These are phyloP conservation scores for Naegleria lovaniensis DNA, from an alignment of 208 protist species.

Conservation along the genomic window DNA sequence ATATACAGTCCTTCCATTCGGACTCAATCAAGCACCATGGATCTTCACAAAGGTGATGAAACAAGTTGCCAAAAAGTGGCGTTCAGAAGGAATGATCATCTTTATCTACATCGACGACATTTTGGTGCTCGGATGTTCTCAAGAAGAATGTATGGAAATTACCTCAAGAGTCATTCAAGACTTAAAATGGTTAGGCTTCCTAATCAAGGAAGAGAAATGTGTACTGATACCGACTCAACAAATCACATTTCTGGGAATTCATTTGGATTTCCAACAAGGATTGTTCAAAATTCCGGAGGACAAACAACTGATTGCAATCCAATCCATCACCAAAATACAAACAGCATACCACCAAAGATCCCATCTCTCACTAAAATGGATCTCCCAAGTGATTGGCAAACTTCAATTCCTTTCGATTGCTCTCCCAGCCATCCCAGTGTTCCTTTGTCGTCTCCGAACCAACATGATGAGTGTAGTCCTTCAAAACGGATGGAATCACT, in stretches of 20 bases:
- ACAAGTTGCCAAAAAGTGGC: background rate
- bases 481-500: background rate
- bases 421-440: background rate
- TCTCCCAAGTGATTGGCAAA: background rate
- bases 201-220: background rate
- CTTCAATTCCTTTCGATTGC: background rate
- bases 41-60: background rate
- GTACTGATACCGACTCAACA: background rate
- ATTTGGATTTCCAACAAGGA: background rate
- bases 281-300: background rate
- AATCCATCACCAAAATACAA: background rate
- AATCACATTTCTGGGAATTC: background rate
- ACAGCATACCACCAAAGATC: background rate
- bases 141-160: background rate
- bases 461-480: background rate
- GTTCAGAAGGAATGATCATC: background rate
- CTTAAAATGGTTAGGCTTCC: background rate
- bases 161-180: background rate
- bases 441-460: background rate
- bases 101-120: background rate
- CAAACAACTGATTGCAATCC: background rate
- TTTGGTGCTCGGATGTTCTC: background rate
- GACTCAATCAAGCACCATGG: no score
- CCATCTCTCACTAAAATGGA: background rate
- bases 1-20: no score